Percentiles rank a stretch among this genome's conserved stretches.
phyloP scores from a whole-genome alignment of 257 asterid genomes.

The Primulina eburnea region DNA sequence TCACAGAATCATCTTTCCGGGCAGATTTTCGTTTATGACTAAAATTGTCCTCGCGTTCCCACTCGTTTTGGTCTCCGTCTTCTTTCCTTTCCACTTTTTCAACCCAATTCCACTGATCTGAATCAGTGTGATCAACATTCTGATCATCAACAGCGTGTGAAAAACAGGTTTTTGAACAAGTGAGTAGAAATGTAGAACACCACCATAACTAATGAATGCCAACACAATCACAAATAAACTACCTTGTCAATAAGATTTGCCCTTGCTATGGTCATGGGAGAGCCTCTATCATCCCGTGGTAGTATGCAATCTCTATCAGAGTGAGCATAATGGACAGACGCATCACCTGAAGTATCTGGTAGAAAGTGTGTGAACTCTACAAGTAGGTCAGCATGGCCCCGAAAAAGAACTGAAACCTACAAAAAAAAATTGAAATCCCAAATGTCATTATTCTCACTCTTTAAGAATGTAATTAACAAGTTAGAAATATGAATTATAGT shows the following conservation, averaged over 20 bases:
- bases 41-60: conserved; percentile 43
- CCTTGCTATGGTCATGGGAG: conserved; percentile 47
- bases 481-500: conserved; percentile 21
- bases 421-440: conserved; percentile 25
- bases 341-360: conserved; percentile 70
- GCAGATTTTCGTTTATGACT: conserved; percentile 48
- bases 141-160: conserved; percentile 44
- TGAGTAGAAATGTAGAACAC: conserved; percentile 22
- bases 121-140: conserved; percentile 39
- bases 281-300: conserved; percentile 52
- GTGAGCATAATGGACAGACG: conserved; percentile 43
- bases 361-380: conserved; percentile 88
- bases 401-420: conserved; percentile 86
- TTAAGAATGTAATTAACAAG: conserved; percentile 4
- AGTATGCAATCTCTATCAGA: conserved; percentile 44
- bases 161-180: conserved; percentile 48
- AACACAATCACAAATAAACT: conserved; percentile 27
- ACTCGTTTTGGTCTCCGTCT: conserved; percentile 46
- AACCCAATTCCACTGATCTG: conserved; percentile 43
- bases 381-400: conserved; percentile 81
- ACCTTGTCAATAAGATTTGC: conserved; percentile 64
- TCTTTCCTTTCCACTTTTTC: conserved; percentile 48
- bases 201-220: conserved; percentile 22
- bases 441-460: conserved; percentile 15
- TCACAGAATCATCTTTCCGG: conserved; percentile 40